Conservation (phyloP, 441 rosid genomes). For the Syzygium syzygioides region DNA sequence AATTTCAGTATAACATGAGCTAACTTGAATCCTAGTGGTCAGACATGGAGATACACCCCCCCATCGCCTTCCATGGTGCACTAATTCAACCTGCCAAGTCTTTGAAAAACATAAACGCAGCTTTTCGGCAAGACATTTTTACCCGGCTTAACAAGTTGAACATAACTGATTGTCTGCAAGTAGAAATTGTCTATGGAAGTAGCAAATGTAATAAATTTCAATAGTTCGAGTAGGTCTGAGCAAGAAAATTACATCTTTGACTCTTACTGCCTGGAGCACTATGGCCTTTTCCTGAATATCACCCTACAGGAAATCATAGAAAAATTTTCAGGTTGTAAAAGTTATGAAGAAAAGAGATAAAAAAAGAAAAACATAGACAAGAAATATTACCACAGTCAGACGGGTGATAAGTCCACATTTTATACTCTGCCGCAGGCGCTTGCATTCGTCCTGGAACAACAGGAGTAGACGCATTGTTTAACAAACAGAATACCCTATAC, state of each 20-base stretch:
- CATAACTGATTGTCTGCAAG: neutral
- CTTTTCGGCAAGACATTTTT: neutral
- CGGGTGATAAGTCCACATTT: conserved; percentile 85
- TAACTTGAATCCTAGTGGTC: neutral
- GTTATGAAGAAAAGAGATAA: neutral
- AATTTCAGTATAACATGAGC: neutral
- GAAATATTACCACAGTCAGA: conserved; percentile 68
- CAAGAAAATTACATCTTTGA: conserved; percentile 64
- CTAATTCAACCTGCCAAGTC: neutral
- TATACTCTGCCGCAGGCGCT: conserved; percentile 94
- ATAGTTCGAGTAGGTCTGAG: neutral
- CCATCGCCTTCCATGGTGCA: neutral
- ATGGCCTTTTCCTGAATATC: conserved; percentile 88
- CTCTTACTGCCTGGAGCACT: conserved; percentile 81
- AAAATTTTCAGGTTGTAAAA: conserved; percentile 10
- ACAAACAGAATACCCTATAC: neutral
- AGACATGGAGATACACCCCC: neutral
- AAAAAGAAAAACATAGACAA: neutral
- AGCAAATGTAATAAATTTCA: neutral
- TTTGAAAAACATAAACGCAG: neutral
- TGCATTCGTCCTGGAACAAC: conserved; percentile 85
- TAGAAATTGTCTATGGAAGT: neutral
- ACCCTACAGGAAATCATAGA: conserved; percentile 49
- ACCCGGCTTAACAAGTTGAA: neutral
- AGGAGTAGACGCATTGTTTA: neutral